phyloP scores from a whole-genome alignment of 148 eudicot species.

The Simmondsia chinensis region DNA sequence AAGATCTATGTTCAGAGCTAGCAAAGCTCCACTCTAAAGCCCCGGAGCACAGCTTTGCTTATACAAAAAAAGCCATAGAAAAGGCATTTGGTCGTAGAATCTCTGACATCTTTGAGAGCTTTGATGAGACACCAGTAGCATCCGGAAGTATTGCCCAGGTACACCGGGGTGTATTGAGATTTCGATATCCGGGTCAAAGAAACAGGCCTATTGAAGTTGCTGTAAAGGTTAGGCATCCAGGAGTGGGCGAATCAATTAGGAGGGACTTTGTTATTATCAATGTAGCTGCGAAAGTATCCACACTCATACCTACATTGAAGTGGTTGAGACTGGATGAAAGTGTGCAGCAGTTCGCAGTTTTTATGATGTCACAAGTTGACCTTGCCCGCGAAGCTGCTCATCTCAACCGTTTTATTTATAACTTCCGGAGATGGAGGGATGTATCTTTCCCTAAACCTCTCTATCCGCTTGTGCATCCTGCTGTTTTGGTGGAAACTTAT shows the following conservation, averaged over 20 bases:
- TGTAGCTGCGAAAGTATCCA: conserved; percentile 58
- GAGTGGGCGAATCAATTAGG: conserved; percentile 80
- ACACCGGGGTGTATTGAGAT: conserved; percentile 68
- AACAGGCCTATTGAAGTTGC: conserved; percentile 75
- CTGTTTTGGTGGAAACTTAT: conserved; percentile 86
- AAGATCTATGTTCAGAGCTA: conserved; percentile 69
- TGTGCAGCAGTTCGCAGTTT: conserved; percentile 89
- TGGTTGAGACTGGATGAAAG: conserved; percentile 94
- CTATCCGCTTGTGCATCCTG: conserved; percentile 91
- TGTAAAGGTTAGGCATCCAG: conserved; percentile 92
- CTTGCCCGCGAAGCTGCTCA: conserved; percentile 95
- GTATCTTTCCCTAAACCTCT: conserved; percentile 96
- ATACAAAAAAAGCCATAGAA: conserved; percentile 76
- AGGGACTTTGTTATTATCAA: conserved; percentile 86
- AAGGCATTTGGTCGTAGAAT: conserved; percentile 79
- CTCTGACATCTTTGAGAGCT: conserved; percentile 73
- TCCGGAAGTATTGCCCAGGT: conserved; percentile 98
- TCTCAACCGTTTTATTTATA: conserved; percentile 81
- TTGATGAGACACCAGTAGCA: conserved; percentile 85
- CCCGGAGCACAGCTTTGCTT: conserved; percentile 85
- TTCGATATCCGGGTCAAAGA: conserved; percentile 45
- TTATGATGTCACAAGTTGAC: conserved; percentile 97
- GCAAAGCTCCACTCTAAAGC: conserved; percentile 88
- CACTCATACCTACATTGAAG: conserved; percentile 51
- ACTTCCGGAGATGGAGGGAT: conserved; percentile 78